phyloP scores from a whole-genome alignment of 352 stramenopile species.

The Pythium chondricola region DNA sequence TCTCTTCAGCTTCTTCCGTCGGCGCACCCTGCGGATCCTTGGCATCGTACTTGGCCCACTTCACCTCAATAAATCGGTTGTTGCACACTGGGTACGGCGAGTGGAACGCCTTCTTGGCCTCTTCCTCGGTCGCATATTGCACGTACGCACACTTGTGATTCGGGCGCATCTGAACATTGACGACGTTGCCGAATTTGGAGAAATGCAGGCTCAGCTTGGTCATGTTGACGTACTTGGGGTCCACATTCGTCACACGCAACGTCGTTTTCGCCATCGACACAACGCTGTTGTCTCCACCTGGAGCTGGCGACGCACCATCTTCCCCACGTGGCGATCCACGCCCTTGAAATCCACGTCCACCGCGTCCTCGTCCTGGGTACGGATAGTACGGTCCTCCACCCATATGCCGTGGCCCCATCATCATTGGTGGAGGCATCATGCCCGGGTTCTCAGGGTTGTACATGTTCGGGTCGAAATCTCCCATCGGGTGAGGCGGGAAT shows the following conservation, averaged over 20 bases:
- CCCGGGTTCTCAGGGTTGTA: constrained; percentile 60
- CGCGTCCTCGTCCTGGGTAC: constrained; percentile 28
- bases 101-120: constrained; percentile 82
- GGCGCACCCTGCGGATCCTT: constrained; percentile 54
- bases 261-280: constrained; percentile 48
- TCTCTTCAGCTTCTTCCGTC: constrained; percentile 29
- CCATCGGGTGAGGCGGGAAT: constrained; percentile 29
- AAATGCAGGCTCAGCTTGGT: constrained; percentile 84
- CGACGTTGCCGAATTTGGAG: constrained; percentile 84
- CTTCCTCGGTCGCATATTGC: constrained; percentile 77
- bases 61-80: constrained; percentile 86
- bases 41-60: constrained; percentile 79
- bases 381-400: constrained; percentile 25
- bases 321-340: constrained; percentile 16
- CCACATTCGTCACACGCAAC: constrained; percentile 78
- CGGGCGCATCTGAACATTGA: constrained; percentile 86
- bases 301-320: not conserved
- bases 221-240: constrained; percentile 88
- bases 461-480: constrained; percentile 59
- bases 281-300: not conserved
- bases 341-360: constrained; percentile 25
- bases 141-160: constrained; percentile 78
- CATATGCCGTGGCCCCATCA: constrained; percentile 66
- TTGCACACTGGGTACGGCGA: constrained; percentile 86
- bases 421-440: constrained; percentile 50